Evolutionary conservation across 352 stramenopile species (phyloP), one percentile per base, ranked within the genome.

Genomic region (Pythium dissimile): DNA sequence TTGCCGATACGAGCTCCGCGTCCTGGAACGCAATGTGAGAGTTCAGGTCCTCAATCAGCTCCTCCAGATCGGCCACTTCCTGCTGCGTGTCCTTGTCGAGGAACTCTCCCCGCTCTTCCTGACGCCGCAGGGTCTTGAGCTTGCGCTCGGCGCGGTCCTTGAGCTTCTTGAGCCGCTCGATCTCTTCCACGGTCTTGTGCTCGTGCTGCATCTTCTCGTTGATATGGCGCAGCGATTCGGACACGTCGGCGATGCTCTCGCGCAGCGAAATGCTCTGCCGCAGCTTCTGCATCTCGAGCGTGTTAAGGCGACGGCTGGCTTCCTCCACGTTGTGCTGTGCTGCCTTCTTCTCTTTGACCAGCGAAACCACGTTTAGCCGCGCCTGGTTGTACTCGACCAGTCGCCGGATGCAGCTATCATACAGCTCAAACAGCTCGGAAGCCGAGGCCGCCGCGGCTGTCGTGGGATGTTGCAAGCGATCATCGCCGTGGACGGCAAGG

Each of bases 21-120:
- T 94, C 84, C 47, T 94, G 84, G 54, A 94, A 94, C 6, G 78
- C 67, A 26, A 94, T 90, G 49, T 92, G 84, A 3, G 84, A 94
- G 24, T 79, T 81, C 35, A 92, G 59, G 54, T 94, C 84, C 16
- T 89, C 76, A 6, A 94, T 77, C 16, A 92, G 57, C 50, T 92
- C 80, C 23, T 90, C 78, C 0, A 94, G 58, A 62, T 90, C 82
- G 3, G 66, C 54, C 0, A 88, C 54, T 50, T 94, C 84, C 41
- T 94, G 78, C 35, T 89, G 75, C 5, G 71, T 73, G 8, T 86
- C 79, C 2, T 60, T 59, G 32, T 92, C 76, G 18, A 92, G 21
- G 49, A 88, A 89, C 31, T 80, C 66, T 13, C 81, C 70, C 13
- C 66, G 31, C 16, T 77, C 70, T 35, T 86, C 77, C 48, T 86